Conservation (phyloP, 495 filamentous ascomycete genomes). For the Daldinia vernicosa region DNA sequence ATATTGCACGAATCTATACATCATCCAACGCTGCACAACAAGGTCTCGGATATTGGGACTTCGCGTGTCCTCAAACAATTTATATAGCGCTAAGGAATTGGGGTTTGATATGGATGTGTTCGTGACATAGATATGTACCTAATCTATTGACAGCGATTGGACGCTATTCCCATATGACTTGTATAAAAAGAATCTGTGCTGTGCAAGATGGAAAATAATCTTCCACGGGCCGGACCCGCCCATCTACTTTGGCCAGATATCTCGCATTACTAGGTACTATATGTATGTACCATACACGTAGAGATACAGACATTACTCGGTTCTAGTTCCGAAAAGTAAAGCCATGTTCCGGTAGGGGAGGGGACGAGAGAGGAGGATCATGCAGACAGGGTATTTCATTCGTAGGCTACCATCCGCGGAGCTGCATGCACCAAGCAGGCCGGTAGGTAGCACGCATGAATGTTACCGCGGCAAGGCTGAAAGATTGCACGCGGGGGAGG, state of each 20-base stretch:
- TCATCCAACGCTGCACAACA: neutral
- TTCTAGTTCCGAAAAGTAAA: slow-evolving; percentile 14
- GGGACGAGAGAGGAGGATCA: neutral
- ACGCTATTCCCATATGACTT: neutral
- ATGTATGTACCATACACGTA: slow-evolving; percentile 23
- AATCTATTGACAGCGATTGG: neutral
- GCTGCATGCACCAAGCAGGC: slow-evolving; percentile 8
- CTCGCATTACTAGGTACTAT: slow-evolving; percentile 6
- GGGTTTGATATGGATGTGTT: neutral
- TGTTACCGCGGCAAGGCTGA: slow-evolving; percentile 36
- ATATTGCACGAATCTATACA: neutral
- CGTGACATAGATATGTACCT: neutral
- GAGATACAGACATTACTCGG: slow-evolving; percentile 6
- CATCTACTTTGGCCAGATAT: slow-evolving; percentile 26
- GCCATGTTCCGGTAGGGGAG: neutral
- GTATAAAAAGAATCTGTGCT: slow-evolving; percentile 6
- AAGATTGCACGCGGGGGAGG: neutral
- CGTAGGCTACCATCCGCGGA: slow-evolving; percentile 13
- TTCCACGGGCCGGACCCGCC: slow-evolving; percentile 24
- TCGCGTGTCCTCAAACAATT: neutral
- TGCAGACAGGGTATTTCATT: slow-evolving; percentile 22
- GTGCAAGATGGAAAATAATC: slow-evolving; percentile 12
- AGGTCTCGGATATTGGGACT: neutral
- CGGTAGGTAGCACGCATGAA: slow-evolving; percentile 16
- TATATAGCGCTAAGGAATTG: neutral